Base-by-base conservation (phyloP, 208 protist genomes). In the Wallacemonas sp. region DNA sequence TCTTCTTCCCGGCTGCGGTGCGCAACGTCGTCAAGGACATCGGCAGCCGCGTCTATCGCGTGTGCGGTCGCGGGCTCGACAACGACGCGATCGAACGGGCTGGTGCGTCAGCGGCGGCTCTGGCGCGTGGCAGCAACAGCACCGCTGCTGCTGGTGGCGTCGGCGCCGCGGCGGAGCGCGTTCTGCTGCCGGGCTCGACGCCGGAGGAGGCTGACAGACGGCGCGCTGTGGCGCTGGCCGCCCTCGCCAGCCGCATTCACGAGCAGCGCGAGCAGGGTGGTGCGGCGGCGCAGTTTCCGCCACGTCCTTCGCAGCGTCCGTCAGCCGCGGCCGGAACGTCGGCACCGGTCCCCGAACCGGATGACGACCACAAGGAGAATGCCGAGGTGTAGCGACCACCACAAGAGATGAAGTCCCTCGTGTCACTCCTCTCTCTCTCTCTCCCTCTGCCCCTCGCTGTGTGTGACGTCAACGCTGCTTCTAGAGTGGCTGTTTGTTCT, bases 181-280 rank as follows among this genome's bases (percentile, higher is more conserved):
- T 58, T 62, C 61, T 81, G 32, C 76, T 94, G 29, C 88, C 88
- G 1, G 88, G 85, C 11, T 90, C 88, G 1, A 89, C 85, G 1
- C 71, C 72, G 14, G 88, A 81, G 58, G 88, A 94, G n/a, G 88
- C 88, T 21, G 78, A 94, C 52, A 80, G 88, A 14, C 83, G 80
- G 21, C 81, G 88, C 29, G 72, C 78, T 26, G 80, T 90, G 48
- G 88, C 84, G 6, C 72, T 90, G 14, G 80, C 78, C 21, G 88
- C 88, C 8, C 83, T 94, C 24, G 62, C 71, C 21, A 70, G 54
- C 2, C 70, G 78, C 5, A 63, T 94, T 36, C 80, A 87, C 63
- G 57, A 88, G 68, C 64, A 80, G 56, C 36, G 48, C 29, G 55
- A 56, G 38, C 34, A 63, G 57, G n/a, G 29, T 30, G n/a, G n/a